A percentile compares a stretch with the other conserved stretches of the same genome.
Conservation (phyloP, 2,329 filamentous ascomycete genomes). For the Aaosphaeria pasadenensis region DNA sequence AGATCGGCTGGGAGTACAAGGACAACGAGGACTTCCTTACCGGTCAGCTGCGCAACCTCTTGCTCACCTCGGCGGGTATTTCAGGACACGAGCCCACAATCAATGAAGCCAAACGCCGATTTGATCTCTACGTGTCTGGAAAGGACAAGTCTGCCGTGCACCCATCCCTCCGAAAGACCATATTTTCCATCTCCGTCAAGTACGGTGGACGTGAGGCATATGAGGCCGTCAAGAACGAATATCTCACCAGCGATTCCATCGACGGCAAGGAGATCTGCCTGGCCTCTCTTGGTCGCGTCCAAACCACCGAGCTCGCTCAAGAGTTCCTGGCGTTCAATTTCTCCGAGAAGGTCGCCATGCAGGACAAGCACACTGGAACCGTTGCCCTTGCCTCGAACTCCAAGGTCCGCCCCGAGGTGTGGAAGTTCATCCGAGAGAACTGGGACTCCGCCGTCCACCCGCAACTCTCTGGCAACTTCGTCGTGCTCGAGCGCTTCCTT, state of each 20-base stretch:
- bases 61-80: constrained; percentile 72
- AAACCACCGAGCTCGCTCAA: constrained; percentile 65
- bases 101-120: constrained; percentile 72
- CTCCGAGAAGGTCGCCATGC: constrained; percentile 77
- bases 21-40: constrained; percentile 76
- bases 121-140: constrained; percentile 71
- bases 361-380: constrained; percentile 85
- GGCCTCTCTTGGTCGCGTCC: constrained; percentile 69
- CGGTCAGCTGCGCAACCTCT: constrained; percentile 75
- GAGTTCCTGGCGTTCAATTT: constrained; percentile 72
- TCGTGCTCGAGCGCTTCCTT: constrained; percentile 86
- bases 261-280: constrained; percentile 90
- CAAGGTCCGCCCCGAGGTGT: constrained; percentile 69
- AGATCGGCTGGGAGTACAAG: constrained; percentile 83
- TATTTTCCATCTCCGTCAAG: constrained; percentile 77
- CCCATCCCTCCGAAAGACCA: constrained; percentile 73
- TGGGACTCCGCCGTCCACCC: constrained; percentile 67
- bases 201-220: constrained; percentile 69
- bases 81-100: constrained; percentile 72
- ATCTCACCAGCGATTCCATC: constrained; percentile 75
- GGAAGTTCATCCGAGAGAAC: constrained; percentile 81
- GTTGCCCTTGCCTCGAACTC: constrained; percentile 70
- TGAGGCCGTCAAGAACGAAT: constrained; percentile 79
- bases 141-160: constrained; percentile 68
- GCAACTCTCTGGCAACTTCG: constrained; percentile 75